Evolutionary conservation across 371 early-diverging fungal genomes (phyloP).

Genomic region (Mucor piriformis): DNA sequence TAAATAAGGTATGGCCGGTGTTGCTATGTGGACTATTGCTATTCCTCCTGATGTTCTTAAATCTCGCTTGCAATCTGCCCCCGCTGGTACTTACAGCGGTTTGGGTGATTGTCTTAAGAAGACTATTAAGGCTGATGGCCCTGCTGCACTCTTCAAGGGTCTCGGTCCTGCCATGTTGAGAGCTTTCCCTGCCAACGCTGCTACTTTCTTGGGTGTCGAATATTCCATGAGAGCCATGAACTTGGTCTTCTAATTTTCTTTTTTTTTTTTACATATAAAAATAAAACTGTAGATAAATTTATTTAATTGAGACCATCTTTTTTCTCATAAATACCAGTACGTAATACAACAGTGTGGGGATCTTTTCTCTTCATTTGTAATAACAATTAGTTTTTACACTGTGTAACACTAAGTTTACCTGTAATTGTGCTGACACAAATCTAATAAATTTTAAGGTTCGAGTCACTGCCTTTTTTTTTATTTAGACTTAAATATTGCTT

Average conservation of each 20-base stretch:
- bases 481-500: conserved; percentile 9
- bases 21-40: conserved; percentile 86
- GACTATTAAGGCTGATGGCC: conserved; percentile 86
- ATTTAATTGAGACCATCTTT: too few species aligned
- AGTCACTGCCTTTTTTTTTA: conserved; percentile 3
- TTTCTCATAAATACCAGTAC: too few species aligned
- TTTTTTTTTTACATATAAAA: conserved; percentile 1
- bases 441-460: conserved; percentile 13
- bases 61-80: conserved; percentile 94
- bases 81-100: conserved; percentile 92
- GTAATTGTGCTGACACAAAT: conserved; percentile 28
- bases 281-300: conserved; percentile 13
- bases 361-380: conserved; percentile 9
- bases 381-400: not conserved
- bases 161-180: conserved; percentile 94
- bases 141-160: conserved; percentile 94
- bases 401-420: conserved; percentile 8
- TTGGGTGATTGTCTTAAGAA: conserved; percentile 79
- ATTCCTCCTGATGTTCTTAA: conserved; percentile 97
- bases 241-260: conserved; percentile 34
- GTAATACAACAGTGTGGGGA: not conserved
- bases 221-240: conserved; percentile 53
- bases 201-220: conserved; percentile 61
- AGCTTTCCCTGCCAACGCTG: conserved; percentile 95
- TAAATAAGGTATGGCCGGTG: conserved; percentile 69